Evolutionary conservation across 371 early-diverging fungal genomes (phyloP), one percentile per base, ranked within the genome.

Genomic region (Haplosporangium sp.): DNA sequence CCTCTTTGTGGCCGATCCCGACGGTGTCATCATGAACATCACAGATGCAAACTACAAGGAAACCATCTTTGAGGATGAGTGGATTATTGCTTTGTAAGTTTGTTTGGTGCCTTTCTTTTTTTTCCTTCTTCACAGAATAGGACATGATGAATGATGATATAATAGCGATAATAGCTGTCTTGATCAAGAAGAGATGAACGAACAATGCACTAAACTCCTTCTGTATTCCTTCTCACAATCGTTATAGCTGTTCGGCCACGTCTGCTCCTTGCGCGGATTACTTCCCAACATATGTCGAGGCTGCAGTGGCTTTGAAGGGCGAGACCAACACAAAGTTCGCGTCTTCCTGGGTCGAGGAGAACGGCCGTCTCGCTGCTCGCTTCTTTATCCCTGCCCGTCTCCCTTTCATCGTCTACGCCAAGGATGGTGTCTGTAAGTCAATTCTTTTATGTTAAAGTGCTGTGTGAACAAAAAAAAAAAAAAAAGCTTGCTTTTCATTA

Each of bases 331-430:
- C 79, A 40, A 68, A 61, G 55, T 77, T 77, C 40, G 67, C 68
- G 6, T 3, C 68, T n/a, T 68, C 72, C 53, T 77, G 79, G 79
- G 79, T 77, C 29, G 79, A 77, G 51, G 72, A 72, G 45, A 68
- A 55, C 29, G 38, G 72, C 29, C 79, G 61, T 41, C 51, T 77
- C 45, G 36, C 79, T 41, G 72, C 79, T 29, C 79, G 79, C 47
- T 77, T 77, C 73, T 68, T 77, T 55, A 41, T 71, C 50, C 79
- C 79, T 50, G 64, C 79, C 21, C 79, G 79, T 62, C 72, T 77
- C 36, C 79, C 79, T 13, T 72, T 58, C 58, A 46, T 77, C 23
- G 29, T 77, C 59, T 72, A 77, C 21, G 79, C 79, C 68, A 77
- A 77, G 69, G 72, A 77, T 64, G 79, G 79, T 23, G 69, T 63